phyloP scores from a whole-genome alignment of 1,139 yeast genomes.

The Yarrowia galli region DNA sequence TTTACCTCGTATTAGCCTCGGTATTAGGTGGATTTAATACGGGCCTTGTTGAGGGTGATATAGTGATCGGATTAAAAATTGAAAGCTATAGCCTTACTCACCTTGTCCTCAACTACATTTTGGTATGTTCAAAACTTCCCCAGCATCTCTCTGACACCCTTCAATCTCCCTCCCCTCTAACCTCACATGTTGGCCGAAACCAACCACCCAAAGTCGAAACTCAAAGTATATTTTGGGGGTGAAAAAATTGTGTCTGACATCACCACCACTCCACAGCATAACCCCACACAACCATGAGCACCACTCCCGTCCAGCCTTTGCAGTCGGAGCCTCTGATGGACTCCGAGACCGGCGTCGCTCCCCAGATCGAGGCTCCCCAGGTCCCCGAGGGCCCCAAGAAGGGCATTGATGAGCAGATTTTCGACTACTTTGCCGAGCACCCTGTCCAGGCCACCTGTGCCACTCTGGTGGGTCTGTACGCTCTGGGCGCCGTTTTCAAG shows the following conservation, averaged over 20 bases:
- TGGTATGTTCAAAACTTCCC: background rate
- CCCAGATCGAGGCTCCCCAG: conserved; percentile 28
- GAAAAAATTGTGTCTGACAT: conserved; percentile 13
- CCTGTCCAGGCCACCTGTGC: conserved; percentile 33
- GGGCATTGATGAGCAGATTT: conserved; percentile 37
- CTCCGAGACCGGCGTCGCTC: conserved; percentile 25
- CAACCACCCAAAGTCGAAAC: conserved; percentile 15
- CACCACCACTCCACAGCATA: conserved; percentile 7
- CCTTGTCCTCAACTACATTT: background rate
- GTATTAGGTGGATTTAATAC: background rate
- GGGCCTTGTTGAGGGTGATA: background rate
- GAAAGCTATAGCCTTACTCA: background rate
- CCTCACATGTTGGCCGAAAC: background rate
- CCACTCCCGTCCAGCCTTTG: conserved; percentile 29
- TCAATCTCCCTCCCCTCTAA: background rate
- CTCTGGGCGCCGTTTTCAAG: conserved; percentile 59
- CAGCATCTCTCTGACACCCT: background rate
- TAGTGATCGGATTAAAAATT: background rate
- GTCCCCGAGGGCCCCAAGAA: conserved; percentile 34
- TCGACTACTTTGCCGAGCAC: conserved; percentile 38
- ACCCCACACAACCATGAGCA: conserved; percentile 23
- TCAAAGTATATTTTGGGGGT: conserved; percentile 8
- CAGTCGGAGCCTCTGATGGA: conserved; percentile 35
- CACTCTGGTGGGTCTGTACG: conserved; percentile 38
- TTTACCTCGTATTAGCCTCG: background rate